Conservation (phyloP, 2,329 filamentous ascomycete genomes). For the Beauveria sp. region DNA sequence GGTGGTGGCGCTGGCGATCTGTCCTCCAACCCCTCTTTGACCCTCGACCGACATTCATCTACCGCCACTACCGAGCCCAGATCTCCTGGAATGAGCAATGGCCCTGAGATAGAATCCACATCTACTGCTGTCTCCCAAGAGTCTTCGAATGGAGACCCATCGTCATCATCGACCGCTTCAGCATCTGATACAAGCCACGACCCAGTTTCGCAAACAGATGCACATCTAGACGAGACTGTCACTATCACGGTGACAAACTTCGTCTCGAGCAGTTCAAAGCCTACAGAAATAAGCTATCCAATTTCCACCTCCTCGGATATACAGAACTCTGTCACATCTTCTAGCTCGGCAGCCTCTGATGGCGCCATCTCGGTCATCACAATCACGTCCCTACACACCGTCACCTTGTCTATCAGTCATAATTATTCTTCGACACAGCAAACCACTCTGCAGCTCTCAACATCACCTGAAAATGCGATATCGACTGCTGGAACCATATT, state of each 20-base stretch:
- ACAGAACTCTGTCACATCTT: not conserved
- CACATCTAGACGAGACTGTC: not conserved
- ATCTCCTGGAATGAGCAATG: not conserved
- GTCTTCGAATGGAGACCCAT: not conserved
- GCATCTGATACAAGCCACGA: not conserved
- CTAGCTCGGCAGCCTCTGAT: not conserved
- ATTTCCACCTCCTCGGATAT: not conserved
- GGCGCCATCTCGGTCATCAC: not conserved
- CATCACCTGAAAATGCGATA: not conserved
- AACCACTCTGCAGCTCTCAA: not conserved
- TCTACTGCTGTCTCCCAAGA: not conserved
- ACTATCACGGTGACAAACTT: slow-evolving; percentile 7
- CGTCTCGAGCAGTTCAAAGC: not conserved
- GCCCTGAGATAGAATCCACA: slow-evolving; percentile 1
- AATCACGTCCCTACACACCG: slow-evolving; percentile 1
- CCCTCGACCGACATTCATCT: not conserved
- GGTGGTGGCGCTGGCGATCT: not conserved
- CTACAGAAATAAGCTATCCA: not conserved
- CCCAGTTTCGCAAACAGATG: not conserved
- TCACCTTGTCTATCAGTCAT: not conserved
- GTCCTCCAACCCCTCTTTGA: not conserved
- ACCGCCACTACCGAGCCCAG: not conserved
- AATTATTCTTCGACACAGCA: not conserved
- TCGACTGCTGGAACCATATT: not conserved
- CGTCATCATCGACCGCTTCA: not conserved